Conservation (phyloP, 768 basidiomycete species). For the Candolleomyces eurysporus region DNA sequence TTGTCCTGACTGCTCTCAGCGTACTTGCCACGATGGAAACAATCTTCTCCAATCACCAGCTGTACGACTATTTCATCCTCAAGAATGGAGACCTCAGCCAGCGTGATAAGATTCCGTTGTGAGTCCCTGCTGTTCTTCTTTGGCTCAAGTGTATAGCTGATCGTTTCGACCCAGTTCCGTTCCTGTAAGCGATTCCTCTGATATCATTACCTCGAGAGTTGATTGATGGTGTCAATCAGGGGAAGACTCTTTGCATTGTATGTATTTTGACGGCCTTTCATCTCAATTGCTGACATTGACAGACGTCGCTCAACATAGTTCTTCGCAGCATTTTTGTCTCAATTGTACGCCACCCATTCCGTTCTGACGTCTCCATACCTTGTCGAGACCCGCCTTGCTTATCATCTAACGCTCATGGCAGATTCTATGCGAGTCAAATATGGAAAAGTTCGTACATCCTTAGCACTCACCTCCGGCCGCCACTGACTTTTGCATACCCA, state of each 20-base stretch:
- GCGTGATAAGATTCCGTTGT: neutral
- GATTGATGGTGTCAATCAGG: neutral
- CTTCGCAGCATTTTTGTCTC: neutral
- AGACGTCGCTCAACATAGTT: neutral
- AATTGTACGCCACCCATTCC: neutral
- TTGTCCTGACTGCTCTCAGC: neutral
- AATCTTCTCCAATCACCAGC: slow-evolving; percentile 2
- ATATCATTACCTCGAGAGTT: no score
- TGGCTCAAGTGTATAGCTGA: neutral
- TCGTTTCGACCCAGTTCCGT: neutral
- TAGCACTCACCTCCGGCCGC: neutral
- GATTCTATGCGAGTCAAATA: neutral
- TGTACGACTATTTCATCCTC: neutral
- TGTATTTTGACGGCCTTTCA: neutral
- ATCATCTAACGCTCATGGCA: neutral
- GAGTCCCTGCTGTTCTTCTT: neutral
- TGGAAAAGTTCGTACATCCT: neutral
- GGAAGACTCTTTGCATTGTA: neutral
- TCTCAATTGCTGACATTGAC: neutral
- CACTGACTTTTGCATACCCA: neutral
- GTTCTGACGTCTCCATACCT: neutral
- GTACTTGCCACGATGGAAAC: neutral
- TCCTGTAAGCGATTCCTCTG: neutral
- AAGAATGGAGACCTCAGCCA: neutral
- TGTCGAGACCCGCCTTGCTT: neutral